A percentile compares a stretch with the other conserved stretches of the same genome.
These are phyloP conservation scores for Fragaria ananassa DNA, from an alignment of 306 rosid genomes.

Conservation along the genomic window DNA sequence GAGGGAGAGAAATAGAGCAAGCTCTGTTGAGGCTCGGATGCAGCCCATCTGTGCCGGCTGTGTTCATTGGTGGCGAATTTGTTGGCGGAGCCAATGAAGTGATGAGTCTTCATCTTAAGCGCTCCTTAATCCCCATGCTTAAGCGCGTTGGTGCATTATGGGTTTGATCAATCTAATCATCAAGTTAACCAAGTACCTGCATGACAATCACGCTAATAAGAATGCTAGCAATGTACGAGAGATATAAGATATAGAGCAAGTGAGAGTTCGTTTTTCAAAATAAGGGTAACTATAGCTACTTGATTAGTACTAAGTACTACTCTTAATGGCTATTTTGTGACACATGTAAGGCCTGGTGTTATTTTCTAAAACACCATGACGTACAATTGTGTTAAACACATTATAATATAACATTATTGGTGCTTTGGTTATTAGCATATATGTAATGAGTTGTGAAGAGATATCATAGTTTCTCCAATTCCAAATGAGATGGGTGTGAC, in stretches of 20 bases:
- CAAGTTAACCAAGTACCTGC: background rate
- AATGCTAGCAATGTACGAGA: background rate
- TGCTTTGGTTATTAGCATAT: too few species aligned
- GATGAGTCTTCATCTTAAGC: slow-evolving; percentile 84
- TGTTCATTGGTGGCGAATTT: slow-evolving; percentile 79
- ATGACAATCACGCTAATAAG: slow-evolving; percentile 1
- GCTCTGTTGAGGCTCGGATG: slow-evolving; percentile 68
- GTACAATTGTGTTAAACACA: background rate
- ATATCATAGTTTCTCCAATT: too few species aligned
- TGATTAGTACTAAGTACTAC: background rate
- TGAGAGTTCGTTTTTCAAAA: background rate
- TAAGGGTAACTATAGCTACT: background rate
- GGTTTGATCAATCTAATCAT: slow-evolving; percentile 33
- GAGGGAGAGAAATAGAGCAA: slow-evolving; percentile 87
- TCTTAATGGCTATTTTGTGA: background rate
- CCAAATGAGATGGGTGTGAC: too few species aligned
- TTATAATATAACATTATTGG: background rate
- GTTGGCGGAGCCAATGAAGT: slow-evolving; percentile 89
- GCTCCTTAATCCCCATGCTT: slow-evolving; percentile 88
- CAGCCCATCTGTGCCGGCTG: slow-evolving; percentile 73
- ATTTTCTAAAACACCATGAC: background rate
- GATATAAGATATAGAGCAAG: background rate
- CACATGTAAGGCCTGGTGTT: background rate
- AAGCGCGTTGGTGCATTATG: slow-evolving; percentile 80
- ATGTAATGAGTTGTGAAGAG: too few species aligned